phyloP scores from a whole-genome alignment of 345 rosid genomes.

The Salix brachista region DNA sequence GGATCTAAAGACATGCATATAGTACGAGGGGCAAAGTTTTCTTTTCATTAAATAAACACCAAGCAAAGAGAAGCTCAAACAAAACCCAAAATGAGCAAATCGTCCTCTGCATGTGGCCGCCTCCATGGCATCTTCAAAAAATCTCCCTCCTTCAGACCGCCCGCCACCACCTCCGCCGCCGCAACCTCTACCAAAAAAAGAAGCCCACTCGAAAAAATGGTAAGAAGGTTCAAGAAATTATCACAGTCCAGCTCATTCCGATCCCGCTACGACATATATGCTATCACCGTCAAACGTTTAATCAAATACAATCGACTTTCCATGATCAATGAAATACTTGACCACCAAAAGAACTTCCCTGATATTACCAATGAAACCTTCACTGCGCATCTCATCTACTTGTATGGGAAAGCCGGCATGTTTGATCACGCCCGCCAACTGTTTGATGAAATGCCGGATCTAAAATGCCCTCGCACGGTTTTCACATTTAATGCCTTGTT shows the following conservation, averaged over 20 bases:
- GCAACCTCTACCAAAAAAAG: not conserved
- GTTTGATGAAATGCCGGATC: constrained; percentile 72
- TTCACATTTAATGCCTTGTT: constrained; percentile 60
- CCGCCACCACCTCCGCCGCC: not conserved
- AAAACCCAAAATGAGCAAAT: not conserved
- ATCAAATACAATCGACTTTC: constrained; percentile 39
- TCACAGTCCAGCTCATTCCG: constrained; percentile 15
- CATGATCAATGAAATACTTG: constrained; percentile 58
- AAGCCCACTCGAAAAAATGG: constrained; percentile 6
- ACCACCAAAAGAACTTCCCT: constrained; percentile 57
- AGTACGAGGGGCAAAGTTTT: no score
- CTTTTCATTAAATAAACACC: no score
- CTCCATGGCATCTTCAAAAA: not conserved
- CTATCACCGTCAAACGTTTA: constrained; percentile 11
- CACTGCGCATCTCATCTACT: constrained; percentile 39
- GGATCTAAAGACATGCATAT: no score
- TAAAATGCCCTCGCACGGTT: constrained; percentile 52
- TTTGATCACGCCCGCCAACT: constrained; percentile 54
- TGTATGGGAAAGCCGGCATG: constrained; percentile 60
- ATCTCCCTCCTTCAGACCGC: not conserved
- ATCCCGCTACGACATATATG: constrained; percentile 2
- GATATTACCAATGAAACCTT: constrained; percentile 60
- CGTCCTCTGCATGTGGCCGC: not conserved
- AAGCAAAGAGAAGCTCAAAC: not conserved
- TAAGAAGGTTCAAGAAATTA: constrained; percentile 5